Conservation (phyloP, 2,329 filamentous ascomycete species). For the Fusarium metavorans region DNA sequence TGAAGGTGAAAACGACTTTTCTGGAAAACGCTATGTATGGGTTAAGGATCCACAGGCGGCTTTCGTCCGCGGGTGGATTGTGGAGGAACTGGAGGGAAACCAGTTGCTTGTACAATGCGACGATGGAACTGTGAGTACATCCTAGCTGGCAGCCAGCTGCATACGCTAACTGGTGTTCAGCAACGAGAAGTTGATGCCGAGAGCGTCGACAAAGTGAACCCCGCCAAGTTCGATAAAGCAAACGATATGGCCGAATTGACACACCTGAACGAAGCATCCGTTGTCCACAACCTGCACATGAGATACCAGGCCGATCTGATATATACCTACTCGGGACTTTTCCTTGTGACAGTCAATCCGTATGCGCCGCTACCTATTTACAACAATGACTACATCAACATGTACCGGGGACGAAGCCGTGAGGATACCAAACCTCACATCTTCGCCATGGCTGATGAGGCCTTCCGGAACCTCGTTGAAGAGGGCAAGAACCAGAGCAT, state of each 20-base stretch:
- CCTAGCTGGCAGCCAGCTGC: neutral
- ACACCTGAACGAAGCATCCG: conserved; percentile 96
- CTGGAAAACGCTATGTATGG: conserved; percentile 98
- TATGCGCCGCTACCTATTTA: conserved; percentile 97
- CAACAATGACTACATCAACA: conserved; percentile 95
- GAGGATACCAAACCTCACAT: conserved; percentile 98
- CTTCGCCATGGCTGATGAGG: conserved; percentile 96
- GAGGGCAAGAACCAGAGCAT: conserved; percentile 98
- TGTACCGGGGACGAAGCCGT: conserved; percentile 91
- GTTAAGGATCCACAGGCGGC: conserved; percentile 87
- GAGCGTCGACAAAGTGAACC: conserved; percentile 97
- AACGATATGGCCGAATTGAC: conserved; percentile 99
- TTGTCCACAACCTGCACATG: conserved; percentile 96
- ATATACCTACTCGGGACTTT: conserved; percentile 97
- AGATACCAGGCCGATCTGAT: conserved; percentile 96
- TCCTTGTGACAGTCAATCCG: conserved; percentile 96
- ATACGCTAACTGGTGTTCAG: conserved; percentile 56
- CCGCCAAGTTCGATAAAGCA: conserved; percentile 98
- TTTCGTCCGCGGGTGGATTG: conserved; percentile 92
- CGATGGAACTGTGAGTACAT: conserved; percentile 80
- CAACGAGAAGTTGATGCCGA: conserved; percentile 90
- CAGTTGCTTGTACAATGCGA: conserved; percentile 90
- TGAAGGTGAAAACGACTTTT: conserved; percentile 98
- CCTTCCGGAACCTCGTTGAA: conserved; percentile 94
- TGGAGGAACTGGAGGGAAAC: conserved; percentile 80